Base-by-base conservation (phyloP, 2,329 filamentous ascomycete species). In the Aspergillus alliaceus region DNA sequence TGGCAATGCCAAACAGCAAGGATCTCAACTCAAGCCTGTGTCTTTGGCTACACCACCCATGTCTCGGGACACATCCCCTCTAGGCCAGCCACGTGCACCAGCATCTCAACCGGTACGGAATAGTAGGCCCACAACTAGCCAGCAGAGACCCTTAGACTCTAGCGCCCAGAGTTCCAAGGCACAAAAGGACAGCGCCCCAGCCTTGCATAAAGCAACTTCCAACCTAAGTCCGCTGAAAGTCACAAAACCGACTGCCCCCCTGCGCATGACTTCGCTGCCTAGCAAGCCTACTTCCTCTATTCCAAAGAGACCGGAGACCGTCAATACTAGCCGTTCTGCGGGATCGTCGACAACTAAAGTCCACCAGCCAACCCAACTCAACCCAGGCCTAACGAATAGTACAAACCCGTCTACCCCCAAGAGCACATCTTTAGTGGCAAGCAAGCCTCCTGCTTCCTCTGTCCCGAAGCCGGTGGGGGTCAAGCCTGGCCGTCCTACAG, bases 41-140 rank as follows among this genome's bases (percentile, higher is more conserved):
- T 42, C 46, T 24, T 34, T 51, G 53, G 40, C 53, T 18, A 32
- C 50, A 40, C 42, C 57, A 27, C 34, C 51, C 9, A 22, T 42
- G 18, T 32, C 39, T 44, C 29, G 39, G 34, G 54, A 55, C 47
- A 59, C 48, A 15, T 24, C 53, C 39, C 54, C 49, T 32, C 51
- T 25, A 35, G 54, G 39, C 44, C 44, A 25, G 22, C 12, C 40
- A 12, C 35, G 20, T 12, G 44, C 20, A 15, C 49, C 39, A 40
- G 34, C 32, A 34, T 27, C 44, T 48, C 44, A 32, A 32, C 27
- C 29, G 18, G 54, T 24, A 22, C 42, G 15, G 25, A 48, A 22
- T 31, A 29, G 44, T 48, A 22, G 18, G n/a, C 12, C 32, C 34
- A 37, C 24, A 29, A 48, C 25, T 18, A 29, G 25, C 37, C 48